phyloP scores from a whole-genome alignment of 2,329 filamentous ascomycete species.

The Colletotrichum endophyticum region DNA sequence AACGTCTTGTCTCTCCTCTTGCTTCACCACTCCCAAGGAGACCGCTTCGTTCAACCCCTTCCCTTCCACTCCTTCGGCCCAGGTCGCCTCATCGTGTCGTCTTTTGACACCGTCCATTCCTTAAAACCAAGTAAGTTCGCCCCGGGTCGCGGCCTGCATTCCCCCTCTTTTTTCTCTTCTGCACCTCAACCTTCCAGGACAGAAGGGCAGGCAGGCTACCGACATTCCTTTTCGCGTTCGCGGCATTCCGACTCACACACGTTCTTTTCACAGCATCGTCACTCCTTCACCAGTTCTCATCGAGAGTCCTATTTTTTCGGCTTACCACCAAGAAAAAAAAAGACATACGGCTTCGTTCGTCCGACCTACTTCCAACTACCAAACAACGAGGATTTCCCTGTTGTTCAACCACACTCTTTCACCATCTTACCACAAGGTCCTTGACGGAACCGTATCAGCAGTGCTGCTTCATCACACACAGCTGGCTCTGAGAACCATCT shows the following conservation, averaged over 20 bases:
- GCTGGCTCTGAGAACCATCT: slow-evolving; percentile 22
- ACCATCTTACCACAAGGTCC: slow-evolving; percentile 20
- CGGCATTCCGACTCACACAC: not conserved
- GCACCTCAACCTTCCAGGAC: slow-evolving; percentile 22
- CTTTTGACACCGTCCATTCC: slow-evolving; percentile 22
- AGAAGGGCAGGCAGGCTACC: slow-evolving; percentile 21
- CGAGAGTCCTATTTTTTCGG: slow-evolving; percentile 14
- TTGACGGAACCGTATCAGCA: slow-evolving; percentile 28
- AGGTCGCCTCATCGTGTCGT: slow-evolving; percentile 18
- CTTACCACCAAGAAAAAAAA: slow-evolving; percentile 8
- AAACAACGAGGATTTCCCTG: slow-evolving; percentile 11
- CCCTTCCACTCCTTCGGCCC: slow-evolving; percentile 13
- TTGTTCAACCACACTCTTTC: slow-evolving; percentile 27
- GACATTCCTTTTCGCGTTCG: slow-evolving; percentile 13
- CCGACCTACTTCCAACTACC: slow-evolving; percentile 15
- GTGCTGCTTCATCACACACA: slow-evolving; percentile 24
- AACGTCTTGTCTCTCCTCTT: slow-evolving; percentile 21
- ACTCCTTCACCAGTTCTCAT: slow-evolving; percentile 17
- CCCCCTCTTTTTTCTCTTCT: slow-evolving; percentile 6
- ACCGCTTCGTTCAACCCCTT: slow-evolving; percentile 25
- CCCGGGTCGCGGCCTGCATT: slow-evolving; percentile 2
- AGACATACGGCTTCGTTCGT: slow-evolving; percentile 17
- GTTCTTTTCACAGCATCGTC: slow-evolving; percentile 20
- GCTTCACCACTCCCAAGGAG: slow-evolving; percentile 24
- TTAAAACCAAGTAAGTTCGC: slow-evolving; percentile 15